Base-by-base conservation (phyloP, 495 filamentous ascomycete genomes). In the Penicillium alfredii region DNA sequence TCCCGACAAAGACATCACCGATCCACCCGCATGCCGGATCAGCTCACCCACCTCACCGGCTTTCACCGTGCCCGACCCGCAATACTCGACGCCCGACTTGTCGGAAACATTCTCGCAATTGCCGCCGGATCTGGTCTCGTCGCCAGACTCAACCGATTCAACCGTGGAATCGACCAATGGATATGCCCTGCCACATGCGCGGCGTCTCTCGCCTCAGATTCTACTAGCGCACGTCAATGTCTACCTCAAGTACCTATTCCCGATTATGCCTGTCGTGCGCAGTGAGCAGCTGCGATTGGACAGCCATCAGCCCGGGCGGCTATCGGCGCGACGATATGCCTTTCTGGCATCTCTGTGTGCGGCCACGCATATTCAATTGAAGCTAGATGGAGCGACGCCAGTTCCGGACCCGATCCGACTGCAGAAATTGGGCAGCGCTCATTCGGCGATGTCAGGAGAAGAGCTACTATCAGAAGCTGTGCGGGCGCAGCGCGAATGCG, bases 291-390 rank as follows among this genome's bases (percentile, higher is more conserved):
- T 92, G 6, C 79, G 81, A 37, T 68, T 79, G 47, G 74, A 83
- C 76, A 61, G 66, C 49, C 39, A 76, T 76, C 61, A 80, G 76
- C 53, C 77, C 65, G 60, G 61, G 20, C 51, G 43, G 8, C 30
- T 69, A 26, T 79, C 76, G n/a, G 58, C 77, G 13, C 82, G 84
- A 40, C 73, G 81, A 8, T 94, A 94, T 61, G 87, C 85, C 30
- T 75, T 93, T 23, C 56, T 94, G 23, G 77, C 78, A 2, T 78
- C 87, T 5, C 60, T 94, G 2, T 92, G 84, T 51, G 84, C 84
- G 1, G 88, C 84, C 49, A 86, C 89, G 50, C 78, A 88, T 66
- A 85, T 92, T 13, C 88, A 94, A 51, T 80, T 90, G 25, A 64
- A 69, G 11, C 42, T 77, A 0, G 65, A 75, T 66, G 71, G 66